Base-by-base conservation (phyloP, 2,329 filamentous ascomycete species). In the Plenodomus lindquistii region DNA sequence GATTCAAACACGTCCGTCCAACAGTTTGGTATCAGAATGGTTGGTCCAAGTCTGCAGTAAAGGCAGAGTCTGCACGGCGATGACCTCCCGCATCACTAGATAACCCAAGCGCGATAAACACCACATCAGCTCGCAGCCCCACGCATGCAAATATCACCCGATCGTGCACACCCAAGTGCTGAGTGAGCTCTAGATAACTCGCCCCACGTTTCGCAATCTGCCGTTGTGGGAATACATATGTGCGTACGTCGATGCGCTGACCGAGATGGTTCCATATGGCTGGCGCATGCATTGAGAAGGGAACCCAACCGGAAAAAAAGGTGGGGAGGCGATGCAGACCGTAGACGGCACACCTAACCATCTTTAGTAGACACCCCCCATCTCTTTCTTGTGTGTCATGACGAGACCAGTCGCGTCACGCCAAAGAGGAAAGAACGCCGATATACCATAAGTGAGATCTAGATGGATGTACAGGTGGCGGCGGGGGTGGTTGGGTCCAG, bases 371-470 rank as follows among this genome's bases (percentile, higher is more conserved):
- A 55, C 54, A 51, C 49, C 48, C 44, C 47, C 53, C 52, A 60
- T 57, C 50, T 57, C 57, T 59, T 41, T 43, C 50, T 49, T 49
- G 51, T 57, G 54, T 49, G 51, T 57, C 54, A 60, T 57, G 42
- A 47, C 46, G 51, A 48, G 40, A 40, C 50, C 48, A 57, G n/a
- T 57, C 6, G 54, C 46, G 44, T 48, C 34, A 24, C 21, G 44
- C 43, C 42, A 46, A 38, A 54, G 47, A 55, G 44, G 51, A 56
- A 54, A 49, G 42, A 44, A 59, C 43, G 48, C 49, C 42, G 44
- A 45, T 50, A 51, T 18, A 42, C 42, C 21, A 50, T 44, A 48
- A 53, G 44, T 40, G 44, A 44, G 6, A 31, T 8, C 27, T 31
- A 31, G 11, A 31, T 31, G 27, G 27, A 31, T 7, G 27, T 4